phyloP scores from a whole-genome alignment of 805 yeast species.

The Geotrichum ghanense region DNA sequence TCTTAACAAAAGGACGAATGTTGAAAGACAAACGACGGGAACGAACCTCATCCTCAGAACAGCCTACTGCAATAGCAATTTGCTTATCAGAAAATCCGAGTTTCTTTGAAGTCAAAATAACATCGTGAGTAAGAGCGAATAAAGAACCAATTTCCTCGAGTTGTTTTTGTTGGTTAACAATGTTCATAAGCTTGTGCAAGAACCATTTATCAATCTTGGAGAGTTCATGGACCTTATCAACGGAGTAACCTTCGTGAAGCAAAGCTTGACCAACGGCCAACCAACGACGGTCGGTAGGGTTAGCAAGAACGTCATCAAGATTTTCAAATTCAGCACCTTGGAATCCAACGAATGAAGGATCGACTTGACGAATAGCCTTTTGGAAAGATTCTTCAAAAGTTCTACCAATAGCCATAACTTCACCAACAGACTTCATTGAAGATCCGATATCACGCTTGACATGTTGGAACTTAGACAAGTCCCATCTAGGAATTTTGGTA shows the following conservation, averaged over 20 bases:
- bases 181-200: slow-evolving; percentile 82
- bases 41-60: slow-evolving; percentile 74
- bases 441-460: slow-evolving; percentile 91
- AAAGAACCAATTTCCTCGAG: slow-evolving; percentile 55
- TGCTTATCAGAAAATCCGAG: slow-evolving; percentile 94
- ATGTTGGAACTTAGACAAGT: slow-evolving; percentile 86
- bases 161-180: slow-evolving; percentile 79
- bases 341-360: slow-evolving; percentile 82
- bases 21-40: slow-evolving; percentile 68
- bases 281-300: slow-evolving; percentile 95
- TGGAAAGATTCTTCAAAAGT: slow-evolving; percentile 96
- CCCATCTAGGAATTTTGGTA: slow-evolving; percentile 98
- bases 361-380: slow-evolving; percentile 93
- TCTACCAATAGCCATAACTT: slow-evolving; percentile 98
- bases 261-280: slow-evolving; percentile 97
- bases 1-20: slow-evolving; percentile 86
- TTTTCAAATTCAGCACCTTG: slow-evolving; percentile 71
- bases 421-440: slow-evolving; percentile 98
- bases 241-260: slow-evolving; percentile 80
- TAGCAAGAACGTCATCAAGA: slow-evolving; percentile 62
- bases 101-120: slow-evolving; percentile 73
- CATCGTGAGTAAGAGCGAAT: slow-evolving; percentile 50
- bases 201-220: slow-evolving; percentile 96
- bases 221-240: slow-evolving; percentile 83
- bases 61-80: slow-evolving; percentile 65